Conservation (phyloP, 345 rosid species). For the Camelina hispida region DNA sequence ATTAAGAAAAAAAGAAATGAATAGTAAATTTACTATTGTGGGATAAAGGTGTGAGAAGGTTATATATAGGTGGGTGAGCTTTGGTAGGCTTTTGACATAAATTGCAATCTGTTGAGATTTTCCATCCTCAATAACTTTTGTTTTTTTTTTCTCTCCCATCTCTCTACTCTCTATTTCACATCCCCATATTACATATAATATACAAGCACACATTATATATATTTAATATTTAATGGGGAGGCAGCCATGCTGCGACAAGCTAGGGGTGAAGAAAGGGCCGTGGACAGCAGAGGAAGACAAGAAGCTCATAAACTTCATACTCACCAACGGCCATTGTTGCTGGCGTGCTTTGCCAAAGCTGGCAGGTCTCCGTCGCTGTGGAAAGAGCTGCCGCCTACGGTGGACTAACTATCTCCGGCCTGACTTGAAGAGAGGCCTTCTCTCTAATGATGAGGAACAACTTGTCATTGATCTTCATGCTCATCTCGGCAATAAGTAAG, state of each 20-base stretch:
- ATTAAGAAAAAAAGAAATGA: background rate
- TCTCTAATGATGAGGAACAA: conserved; percentile 64
- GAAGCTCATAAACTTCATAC: conserved; percentile 65
- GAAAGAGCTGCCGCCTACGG: conserved; percentile 84
- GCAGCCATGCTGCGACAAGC: conserved; percentile 79
- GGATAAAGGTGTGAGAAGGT: conserved; percentile 26
- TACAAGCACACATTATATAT: background rate
- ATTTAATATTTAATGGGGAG: conserved; percentile 38
- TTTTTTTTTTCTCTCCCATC: conserved; percentile 14
- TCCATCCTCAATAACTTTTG: conserved; percentile 11
- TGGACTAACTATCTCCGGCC: conserved; percentile 90
- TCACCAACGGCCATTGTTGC: conserved; percentile 75
- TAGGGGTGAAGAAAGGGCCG: conserved; percentile 78
- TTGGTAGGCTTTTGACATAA: conserved; percentile 42
- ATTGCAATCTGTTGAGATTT: conserved; percentile 31
- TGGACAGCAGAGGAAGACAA: conserved; percentile 84
- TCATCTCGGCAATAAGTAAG: conserved; percentile 70
- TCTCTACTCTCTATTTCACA: conserved; percentile 9
- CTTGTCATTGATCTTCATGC: conserved; percentile 79
- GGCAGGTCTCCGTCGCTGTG: conserved; percentile 83
- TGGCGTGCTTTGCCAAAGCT: conserved; percentile 82
- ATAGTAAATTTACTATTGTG: too few species aligned
- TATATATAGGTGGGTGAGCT: conserved; percentile 50
- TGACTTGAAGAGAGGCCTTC: conserved; percentile 76
- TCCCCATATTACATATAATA: conserved; percentile 4